These are phyloP conservation scores for Coniella vitis DNA, from an alignment of 2,329 filamentous ascomycete species.

Conservation along the genomic window DNA sequence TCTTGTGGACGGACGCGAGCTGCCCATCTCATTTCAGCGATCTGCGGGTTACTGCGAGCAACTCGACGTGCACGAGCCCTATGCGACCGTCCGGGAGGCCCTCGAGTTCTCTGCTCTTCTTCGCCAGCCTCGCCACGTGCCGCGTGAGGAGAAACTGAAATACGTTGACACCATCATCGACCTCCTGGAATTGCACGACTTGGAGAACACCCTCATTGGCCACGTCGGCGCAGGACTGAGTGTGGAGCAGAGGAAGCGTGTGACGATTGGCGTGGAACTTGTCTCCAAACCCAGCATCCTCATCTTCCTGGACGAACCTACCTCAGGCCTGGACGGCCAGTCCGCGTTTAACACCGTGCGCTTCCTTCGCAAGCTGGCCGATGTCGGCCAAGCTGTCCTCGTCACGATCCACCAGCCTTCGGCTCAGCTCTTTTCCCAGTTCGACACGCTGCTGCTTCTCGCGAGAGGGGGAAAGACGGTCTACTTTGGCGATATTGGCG, in stretches of 20 bases:
- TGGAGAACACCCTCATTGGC: constrained; percentile 42
- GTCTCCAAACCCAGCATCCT: constrained; percentile 34
- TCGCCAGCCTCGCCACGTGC: constrained; percentile 59
- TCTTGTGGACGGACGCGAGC: constrained; percentile 65
- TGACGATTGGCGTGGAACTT: constrained; percentile 65
- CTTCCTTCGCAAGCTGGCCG: constrained; percentile 54
- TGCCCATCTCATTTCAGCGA: constrained; percentile 69
- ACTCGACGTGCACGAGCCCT: constrained; percentile 69
- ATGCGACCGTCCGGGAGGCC: constrained; percentile 69
- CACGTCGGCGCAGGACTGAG: constrained; percentile 33
- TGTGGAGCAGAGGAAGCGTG: constrained; percentile 51
- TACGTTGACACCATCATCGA: constrained; percentile 78
- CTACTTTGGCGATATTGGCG: constrained; percentile 48
- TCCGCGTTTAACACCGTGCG: constrained; percentile 56
- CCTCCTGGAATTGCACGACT: constrained; percentile 41
- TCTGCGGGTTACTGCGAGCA: constrained; percentile 78
- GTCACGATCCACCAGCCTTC: constrained; percentile 57
- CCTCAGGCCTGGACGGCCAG: constrained; percentile 51
- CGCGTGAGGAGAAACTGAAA: constrained; percentile 61
- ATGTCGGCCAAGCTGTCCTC: constrained; percentile 51
- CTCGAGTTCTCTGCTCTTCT: constrained; percentile 68
- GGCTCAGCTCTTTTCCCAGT: constrained; percentile 48
- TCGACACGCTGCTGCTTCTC: constrained; percentile 49
- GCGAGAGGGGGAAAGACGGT: constrained; percentile 45
- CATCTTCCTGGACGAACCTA: constrained; percentile 58